phyloP scores from a whole-genome alignment of 257 asterid species.

The Gynochthodes officinalis region DNA sequence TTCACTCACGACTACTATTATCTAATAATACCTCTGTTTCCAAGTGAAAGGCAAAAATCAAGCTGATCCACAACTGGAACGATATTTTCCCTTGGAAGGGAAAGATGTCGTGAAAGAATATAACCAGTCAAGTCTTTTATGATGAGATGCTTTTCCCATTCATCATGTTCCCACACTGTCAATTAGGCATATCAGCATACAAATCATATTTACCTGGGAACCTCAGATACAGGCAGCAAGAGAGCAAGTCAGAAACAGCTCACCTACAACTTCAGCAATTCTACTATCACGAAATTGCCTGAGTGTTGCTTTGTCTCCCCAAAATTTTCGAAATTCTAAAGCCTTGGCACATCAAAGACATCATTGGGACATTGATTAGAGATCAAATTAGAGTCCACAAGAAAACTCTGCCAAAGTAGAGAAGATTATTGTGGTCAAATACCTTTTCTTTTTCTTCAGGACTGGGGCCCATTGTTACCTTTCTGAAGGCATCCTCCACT shows the following conservation, averaged over 20 bases:
- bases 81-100: slow-evolving; percentile 65
- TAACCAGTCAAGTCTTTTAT: slow-evolving; percentile 71
- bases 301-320: slow-evolving; percentile 94
- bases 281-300: slow-evolving; percentile 87
- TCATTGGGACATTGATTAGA: background rate
- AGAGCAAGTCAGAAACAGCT: slow-evolving; percentile 27
- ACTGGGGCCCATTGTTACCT: slow-evolving; percentile 87
- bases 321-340: slow-evolving; percentile 76
- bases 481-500: slow-evolving; percentile 72
- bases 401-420: slow-evolving; percentile 5
- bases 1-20: background rate
- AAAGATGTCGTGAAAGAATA: slow-evolving; percentile 74
- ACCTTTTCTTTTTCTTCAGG: slow-evolving; percentile 95
- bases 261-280: slow-evolving; percentile 96
- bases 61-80: slow-evolving; percentile 75
- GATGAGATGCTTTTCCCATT: slow-evolving; percentile 84
- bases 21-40: slow-evolving; percentile 50
- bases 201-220: background rate
- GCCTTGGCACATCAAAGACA: slow-evolving; percentile 51
- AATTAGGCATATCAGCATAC: slow-evolving; percentile 14
- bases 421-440: slow-evolving; percentile 18
- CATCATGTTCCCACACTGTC: slow-evolving; percentile 79
- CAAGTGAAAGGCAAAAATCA: slow-evolving; percentile 73
- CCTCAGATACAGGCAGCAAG: slow-evolving; percentile 18
- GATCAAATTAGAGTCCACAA: slow-evolving; percentile 13